Evolutionary conservation across 2,329 filamentous ascomycete genomes (phyloP).

Genomic region (Cryphonectria japonica): DNA sequence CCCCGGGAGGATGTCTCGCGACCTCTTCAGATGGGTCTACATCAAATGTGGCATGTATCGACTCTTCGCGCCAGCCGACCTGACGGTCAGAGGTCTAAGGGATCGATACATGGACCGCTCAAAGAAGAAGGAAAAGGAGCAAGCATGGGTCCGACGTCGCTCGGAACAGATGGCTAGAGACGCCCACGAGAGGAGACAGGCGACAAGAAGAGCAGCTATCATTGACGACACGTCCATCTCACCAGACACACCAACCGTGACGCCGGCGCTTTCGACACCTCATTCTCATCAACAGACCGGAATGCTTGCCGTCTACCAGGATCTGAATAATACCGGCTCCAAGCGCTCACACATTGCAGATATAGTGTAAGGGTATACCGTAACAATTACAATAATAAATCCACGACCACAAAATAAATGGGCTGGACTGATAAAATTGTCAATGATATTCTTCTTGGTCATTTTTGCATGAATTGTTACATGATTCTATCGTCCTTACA

Average conservation of each 20-base stretch:
- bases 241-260: slow-evolving; percentile 18
- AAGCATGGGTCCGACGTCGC: slow-evolving; percentile 25
- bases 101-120: slow-evolving; percentile 11
- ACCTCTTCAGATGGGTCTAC: slow-evolving; percentile 25
- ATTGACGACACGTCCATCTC: background rate
- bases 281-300: slow-evolving; percentile 15
- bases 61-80: slow-evolving; percentile 20
- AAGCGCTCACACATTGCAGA: slow-evolving; percentile 3
- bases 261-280: background rate
- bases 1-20: slow-evolving; percentile 22
- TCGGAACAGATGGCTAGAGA: slow-evolving; percentile 28
- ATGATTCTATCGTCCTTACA: background rate
- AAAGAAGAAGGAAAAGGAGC: slow-evolving; percentile 21
- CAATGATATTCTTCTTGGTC: background rate
- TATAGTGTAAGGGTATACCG: background rate
- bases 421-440: background rate
- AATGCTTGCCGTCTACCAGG: slow-evolving; percentile 27
- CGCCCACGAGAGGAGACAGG: slow-evolving; percentile 24
- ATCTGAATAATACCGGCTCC: background rate
- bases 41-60: slow-evolving; percentile 29
- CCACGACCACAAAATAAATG: no score
- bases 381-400: no score
- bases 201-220: slow-evolving; percentile 18
- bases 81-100: slow-evolving; percentile 9
- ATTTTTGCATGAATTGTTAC: no score